A percentile compares a stretch with the other conserved stretches of the same genome.
Evolutionary conservation across 2,329 filamentous ascomycete species (phyloP).

Genomic region (Alternaria sp.): DNA sequence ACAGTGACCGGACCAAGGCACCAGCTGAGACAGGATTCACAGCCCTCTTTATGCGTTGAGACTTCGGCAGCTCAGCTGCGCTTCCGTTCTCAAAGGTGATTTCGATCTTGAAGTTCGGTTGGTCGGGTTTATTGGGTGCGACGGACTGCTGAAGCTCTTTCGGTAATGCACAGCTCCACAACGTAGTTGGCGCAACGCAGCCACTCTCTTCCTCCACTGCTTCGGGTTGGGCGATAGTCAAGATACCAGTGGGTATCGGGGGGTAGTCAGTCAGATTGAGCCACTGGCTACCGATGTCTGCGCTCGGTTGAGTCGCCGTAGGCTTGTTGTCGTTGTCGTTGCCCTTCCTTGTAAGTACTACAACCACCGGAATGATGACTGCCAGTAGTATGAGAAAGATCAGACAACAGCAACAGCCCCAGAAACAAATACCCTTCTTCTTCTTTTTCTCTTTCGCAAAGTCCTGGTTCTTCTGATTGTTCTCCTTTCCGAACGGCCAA

Average conservation of each 20-base stretch:
- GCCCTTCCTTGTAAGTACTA: slow-evolving; percentile 48
- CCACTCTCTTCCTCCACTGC: slow-evolving; percentile 69
- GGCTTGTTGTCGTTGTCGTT: slow-evolving; percentile 46
- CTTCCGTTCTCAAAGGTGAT: slow-evolving; percentile 69
- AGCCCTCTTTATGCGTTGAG: slow-evolving; percentile 59
- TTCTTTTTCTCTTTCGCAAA: slow-evolving; percentile 43
- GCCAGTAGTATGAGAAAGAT: slow-evolving; percentile 48
- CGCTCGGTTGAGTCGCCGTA: slow-evolving; percentile 27
- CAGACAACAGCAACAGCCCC: slow-evolving; percentile 50
- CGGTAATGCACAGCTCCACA: slow-evolving; percentile 88
- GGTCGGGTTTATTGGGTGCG: slow-evolving; percentile 68
- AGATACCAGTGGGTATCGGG: slow-evolving; percentile 82
- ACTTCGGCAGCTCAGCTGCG: slow-evolving; percentile 27
- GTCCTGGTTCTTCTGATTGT: slow-evolving; percentile 23
- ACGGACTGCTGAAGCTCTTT: slow-evolving; percentile 75
- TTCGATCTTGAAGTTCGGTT: slow-evolving; percentile 81
- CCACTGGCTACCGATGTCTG: slow-evolving; percentile 60
- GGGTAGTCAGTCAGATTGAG: slow-evolving; percentile 87
- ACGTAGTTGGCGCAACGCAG: slow-evolving; percentile 74
- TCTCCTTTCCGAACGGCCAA: slow-evolving; percentile 34
- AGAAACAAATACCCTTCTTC: slow-evolving; percentile 44
- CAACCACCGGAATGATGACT: slow-evolving; percentile 52
- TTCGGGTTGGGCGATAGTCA: slow-evolving; percentile 78
- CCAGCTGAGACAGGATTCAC: slow-evolving; percentile 63
- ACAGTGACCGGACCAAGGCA: slow-evolving; percentile 46